phyloP scores from a whole-genome alignment of 306 rosid species.

The Citrullus amarus region DNA sequence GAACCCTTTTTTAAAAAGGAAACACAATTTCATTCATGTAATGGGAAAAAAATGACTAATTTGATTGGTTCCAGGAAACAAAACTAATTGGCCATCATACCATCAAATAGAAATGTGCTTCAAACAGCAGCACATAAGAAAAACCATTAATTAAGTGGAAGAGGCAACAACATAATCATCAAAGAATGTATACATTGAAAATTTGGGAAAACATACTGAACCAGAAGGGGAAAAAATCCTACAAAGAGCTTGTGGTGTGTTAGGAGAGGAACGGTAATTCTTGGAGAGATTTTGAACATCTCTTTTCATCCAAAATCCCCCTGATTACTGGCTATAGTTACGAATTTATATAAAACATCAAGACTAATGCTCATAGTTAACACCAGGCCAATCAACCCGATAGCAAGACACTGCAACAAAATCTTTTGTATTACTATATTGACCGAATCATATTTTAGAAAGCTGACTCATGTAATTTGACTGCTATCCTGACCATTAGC shows the following conservation, averaged over 20 bases:
- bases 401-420: background rate
- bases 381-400: background rate
- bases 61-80: background rate
- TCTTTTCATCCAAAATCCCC: background rate
- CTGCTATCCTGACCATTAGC: background rate
- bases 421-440: background rate
- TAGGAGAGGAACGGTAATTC: background rate
- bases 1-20: background rate
- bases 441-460: background rate
- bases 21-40: background rate
- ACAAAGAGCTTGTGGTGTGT: background rate
- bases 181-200: background rate
- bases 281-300: background rate
- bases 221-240: background rate
- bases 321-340: background rate
- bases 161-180: background rate
- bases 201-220: background rate
- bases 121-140: background rate
- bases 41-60: background rate
- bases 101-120: background rate
- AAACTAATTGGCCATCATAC: background rate
- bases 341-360: background rate
- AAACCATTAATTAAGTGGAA: background rate
- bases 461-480: background rate
- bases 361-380: background rate